phyloP scores from a whole-genome alignment of 1,139 yeast species.

The Scheffersomyces illinoinensis region DNA sequence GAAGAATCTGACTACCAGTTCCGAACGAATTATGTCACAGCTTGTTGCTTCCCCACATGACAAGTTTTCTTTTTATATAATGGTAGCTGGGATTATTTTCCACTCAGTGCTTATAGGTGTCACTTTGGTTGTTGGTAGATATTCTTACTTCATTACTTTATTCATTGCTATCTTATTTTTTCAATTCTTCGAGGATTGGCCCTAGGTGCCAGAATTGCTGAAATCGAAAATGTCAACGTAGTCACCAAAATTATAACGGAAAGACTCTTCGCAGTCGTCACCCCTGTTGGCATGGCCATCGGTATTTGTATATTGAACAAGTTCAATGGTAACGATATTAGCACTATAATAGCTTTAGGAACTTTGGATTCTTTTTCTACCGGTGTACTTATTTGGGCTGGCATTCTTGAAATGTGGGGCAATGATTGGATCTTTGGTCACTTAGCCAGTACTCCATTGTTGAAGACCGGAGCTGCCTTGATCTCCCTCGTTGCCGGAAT shows the following conservation, averaged over 20 bases:
- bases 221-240: slow-evolving; percentile 2
- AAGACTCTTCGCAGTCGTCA: slow-evolving; percentile 16
- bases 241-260: slow-evolving; percentile 18
- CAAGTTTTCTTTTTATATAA: slow-evolving; percentile 14
- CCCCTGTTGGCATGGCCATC: slow-evolving; percentile 31
- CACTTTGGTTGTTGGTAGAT: slow-evolving; percentile 27
- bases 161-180: slow-evolving; percentile 20
- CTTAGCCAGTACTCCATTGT: slow-evolving; percentile 19
- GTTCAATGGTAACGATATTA: slow-evolving; percentile 31
- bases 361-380: slow-evolving; percentile 37
- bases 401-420: slow-evolving; percentile 34
- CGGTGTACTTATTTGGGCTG: slow-evolving; percentile 36
- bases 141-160: slow-evolving; percentile 21
- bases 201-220: slow-evolving; percentile 19
- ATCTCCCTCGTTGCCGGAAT: slow-evolving; percentile 29
- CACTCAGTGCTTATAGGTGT: slow-evolving; percentile 27
- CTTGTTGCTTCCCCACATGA: slow-evolving; percentile 8
- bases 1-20: background rate
- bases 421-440: slow-evolving; percentile 35
- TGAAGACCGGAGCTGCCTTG: slow-evolving; percentile 21
- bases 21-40: background rate
- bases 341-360: slow-evolving; percentile 32
- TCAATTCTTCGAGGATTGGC: slow-evolving; percentile 20
- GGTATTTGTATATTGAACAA: slow-evolving; percentile 26
- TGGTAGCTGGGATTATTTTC: slow-evolving; percentile 28